Evolutionary conservation across 805 yeast species (phyloP), one percentile per base, ranked within the genome.

Genomic region (Lachancea waltii): DNA sequence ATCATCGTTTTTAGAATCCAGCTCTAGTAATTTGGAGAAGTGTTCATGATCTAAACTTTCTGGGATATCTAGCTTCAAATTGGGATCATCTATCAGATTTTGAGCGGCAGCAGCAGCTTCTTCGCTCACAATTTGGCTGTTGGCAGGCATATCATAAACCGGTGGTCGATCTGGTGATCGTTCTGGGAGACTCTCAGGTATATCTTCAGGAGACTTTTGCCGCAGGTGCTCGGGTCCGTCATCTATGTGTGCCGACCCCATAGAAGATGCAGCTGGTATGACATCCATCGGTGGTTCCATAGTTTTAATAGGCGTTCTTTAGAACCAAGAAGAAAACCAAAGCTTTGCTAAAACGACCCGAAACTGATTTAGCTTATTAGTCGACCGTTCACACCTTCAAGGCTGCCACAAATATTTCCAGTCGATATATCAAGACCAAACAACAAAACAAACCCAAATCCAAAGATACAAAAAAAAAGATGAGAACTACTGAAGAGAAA

Each of bases 1-100:
- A 26, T 49, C 55, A 36, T 59, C 63, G 38, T 53, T 46, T 41
- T 57, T 57, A 10, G 56, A 47, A 38, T 60, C 60, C 32, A 61
- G 49, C 26, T 53, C 63, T 20, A 58, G 38, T 11, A 61, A 40
- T 37, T 54, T 59, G 11, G 60, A 54, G 36, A 59, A 53, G 29
- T 54, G 57, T 33, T 54, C 58, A 30, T 50, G 46, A 20, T 54
- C 59, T 8, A 56, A 36, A 16, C 48, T 43, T 17, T 47, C 56
- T 7, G 54, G 50, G 16, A 54, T 36, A 19, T 54, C 58, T 28
- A 53, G 25, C 14, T 50, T 49, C 38, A 51, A 21, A 2, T 44
- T 50, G 7, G 45, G 51, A 16, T 41, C 38, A 3, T 33, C 37
- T 8, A 34, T 34, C n/a, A 34, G 15, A 14, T 27, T 34, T 19